Evolutionary conservation across 805 yeast species (phyloP), one percentile per base, ranked within the genome.

Genomic region (Lachancea sp.): DNA sequence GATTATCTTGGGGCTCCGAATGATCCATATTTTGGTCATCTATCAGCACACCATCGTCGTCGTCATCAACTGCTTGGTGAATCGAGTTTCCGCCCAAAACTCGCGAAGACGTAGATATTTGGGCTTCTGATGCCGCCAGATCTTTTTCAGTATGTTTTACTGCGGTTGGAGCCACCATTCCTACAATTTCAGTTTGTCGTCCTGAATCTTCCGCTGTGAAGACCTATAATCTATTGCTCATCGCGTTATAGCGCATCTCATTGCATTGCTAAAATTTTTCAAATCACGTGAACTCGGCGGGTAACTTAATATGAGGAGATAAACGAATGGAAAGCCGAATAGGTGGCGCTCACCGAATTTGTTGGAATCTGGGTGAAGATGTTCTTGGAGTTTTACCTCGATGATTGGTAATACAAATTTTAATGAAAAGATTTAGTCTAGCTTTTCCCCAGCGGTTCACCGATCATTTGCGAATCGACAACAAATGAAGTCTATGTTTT

Each of bases 131-230:
- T 22, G 35, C 36, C 4, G 37, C 40, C 9, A 43, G 17, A 24
- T 35, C 23, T 18, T 8, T 48, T 19, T 9, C 35, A 9, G 23
- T 6, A 44, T 40, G 55, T 52, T 46, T 76, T 52, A 42, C 58
- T 42, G 62, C 74, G 52, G 57, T 68, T 36, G 72, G 78, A 16
- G 76, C 75, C 37, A 65, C 75, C 76, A 71, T 70, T 17, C 5
- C 8, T 17, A 30, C 18, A n/a, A 8, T 18, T 29, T 30, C 11
- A 19, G 34, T 22, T 19, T 11, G n/a, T 18, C 17, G 29, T 16
- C n/a, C 17, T 32, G 19, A 5, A 17, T 18, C 7, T 13, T 21
- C 4, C 17, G 7, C n/a, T 18, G 17, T 22, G 26, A n/a, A 15
- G 33, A 5, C 7, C 21, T 12, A 15, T 29, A 6, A 9, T 28